Conservation (phyloP, 2,329 filamentous ascomycete species). For the Sporothrix euskadiensis region DNA sequence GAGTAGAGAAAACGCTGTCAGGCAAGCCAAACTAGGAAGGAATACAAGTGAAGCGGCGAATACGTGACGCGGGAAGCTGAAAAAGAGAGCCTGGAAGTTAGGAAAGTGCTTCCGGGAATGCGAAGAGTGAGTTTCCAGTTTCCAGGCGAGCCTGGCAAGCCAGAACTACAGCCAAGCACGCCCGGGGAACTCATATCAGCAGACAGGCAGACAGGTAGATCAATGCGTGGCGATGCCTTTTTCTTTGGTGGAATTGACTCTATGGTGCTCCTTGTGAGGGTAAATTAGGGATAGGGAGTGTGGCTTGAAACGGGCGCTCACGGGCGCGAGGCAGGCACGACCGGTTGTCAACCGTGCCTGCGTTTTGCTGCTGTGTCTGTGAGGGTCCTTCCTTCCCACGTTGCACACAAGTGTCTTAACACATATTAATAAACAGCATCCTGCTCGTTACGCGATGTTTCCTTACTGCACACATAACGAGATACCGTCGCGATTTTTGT, state of each 20-base stretch:
- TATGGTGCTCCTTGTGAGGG: background rate
- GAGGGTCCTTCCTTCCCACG: background rate
- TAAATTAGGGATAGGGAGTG: background rate
- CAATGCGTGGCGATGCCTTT: conserved; percentile 14
- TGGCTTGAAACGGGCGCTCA: conserved; percentile 14
- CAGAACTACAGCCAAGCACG: conserved; percentile 11
- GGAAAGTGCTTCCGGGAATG: background rate
- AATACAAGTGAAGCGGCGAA: background rate
- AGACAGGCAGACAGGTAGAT: conserved; percentile 2
- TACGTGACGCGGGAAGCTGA: background rate
- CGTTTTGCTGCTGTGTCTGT: background rate
- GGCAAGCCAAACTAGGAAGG: background rate
- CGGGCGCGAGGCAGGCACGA: conserved; percentile 5
- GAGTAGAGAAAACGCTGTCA: background rate
- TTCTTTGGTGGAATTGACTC: background rate
- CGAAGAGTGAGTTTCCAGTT: background rate
- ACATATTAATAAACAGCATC: background rate
- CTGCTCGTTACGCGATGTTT: background rate
- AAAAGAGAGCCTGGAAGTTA: background rate
- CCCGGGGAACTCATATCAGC: background rate
- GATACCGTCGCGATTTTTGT: background rate
- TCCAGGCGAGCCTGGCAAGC: conserved; percentile 15
- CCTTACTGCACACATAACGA: background rate
- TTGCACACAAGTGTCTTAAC: background rate
- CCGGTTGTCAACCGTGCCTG: background rate